A percentile compares a stretch with the other conserved stretches of the same genome.
These are phyloP conservation scores for Fraxinus excelsior DNA, from an alignment of 257 asterid species.

Conservation along the genomic window DNA sequence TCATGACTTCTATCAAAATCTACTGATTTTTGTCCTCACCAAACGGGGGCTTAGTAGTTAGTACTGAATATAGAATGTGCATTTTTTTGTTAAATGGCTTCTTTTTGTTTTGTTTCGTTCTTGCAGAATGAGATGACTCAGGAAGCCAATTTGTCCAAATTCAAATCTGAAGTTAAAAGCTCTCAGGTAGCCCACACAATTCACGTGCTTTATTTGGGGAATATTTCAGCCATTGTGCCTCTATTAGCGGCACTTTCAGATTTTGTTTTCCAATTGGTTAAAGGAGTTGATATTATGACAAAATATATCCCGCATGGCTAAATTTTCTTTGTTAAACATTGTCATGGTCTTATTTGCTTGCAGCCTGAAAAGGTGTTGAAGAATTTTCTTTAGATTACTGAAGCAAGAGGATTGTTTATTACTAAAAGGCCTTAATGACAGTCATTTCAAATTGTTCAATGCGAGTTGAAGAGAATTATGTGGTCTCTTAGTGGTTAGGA, in stretches of 20 bases:
- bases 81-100: slow-evolving; percentile 7
- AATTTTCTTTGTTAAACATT: not conserved
- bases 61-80: not conserved
- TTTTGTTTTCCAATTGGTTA: slow-evolving; percentile 8
- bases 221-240: not conserved
- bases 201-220: not conserved
- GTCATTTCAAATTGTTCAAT: not conserved
- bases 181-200: slow-evolving; percentile 62
- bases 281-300: slow-evolving; percentile 1
- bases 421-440: not conserved
- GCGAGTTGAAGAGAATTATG: not conserved
- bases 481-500: not conserved
- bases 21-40: too few species aligned
- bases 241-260: not conserved
- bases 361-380: not conserved
- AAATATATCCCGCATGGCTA: not conserved
- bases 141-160: slow-evolving; percentile 74
- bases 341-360: not conserved
- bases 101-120: slow-evolving; percentile 20
- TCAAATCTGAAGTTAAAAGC: slow-evolving; percentile 79
- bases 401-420: not conserved
- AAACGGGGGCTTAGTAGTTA: not conserved
- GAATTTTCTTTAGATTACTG: not conserved
- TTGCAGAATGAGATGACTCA: slow-evolving; percentile 74
- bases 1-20: too few species aligned